These are phyloP conservation scores for Trichoderma sp. DNA, from an alignment of 2,329 filamentous ascomycete species.

Conservation along the genomic window DNA sequence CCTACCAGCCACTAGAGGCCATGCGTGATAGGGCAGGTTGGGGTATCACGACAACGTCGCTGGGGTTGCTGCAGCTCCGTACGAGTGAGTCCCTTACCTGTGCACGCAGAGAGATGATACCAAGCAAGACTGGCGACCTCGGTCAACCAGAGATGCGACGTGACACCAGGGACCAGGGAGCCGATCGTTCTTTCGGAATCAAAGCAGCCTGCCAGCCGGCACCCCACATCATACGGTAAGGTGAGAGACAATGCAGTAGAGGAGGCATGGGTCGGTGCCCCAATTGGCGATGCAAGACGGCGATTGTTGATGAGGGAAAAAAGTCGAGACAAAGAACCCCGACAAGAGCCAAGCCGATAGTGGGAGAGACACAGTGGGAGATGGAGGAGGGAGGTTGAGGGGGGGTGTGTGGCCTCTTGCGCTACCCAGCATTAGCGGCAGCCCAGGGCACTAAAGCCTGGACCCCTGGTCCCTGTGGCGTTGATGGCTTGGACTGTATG, in stretches of 20 bases:
- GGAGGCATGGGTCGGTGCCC: slow-evolving; percentile 6
- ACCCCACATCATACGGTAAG: slow-evolving; percentile 25
- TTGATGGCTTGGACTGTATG: neutral
- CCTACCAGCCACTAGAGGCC: slow-evolving; percentile 22
- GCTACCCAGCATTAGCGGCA: neutral
- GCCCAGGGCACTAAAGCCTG: slow-evolving; percentile 1
- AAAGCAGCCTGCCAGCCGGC: slow-evolving; percentile 16
- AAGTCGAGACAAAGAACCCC: slow-evolving; percentile 6
- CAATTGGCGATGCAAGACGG: slow-evolving; percentile 19
- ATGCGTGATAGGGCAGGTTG: slow-evolving; percentile 21
- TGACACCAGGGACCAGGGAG: slow-evolving; percentile 31
- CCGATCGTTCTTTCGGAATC: slow-evolving; percentile 31
- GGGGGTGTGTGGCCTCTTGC: slow-evolving; percentile 21
- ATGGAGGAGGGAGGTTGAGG: neutral
- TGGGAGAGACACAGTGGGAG: neutral
- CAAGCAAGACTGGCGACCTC: slow-evolving; percentile 8
- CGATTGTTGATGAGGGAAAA: slow-evolving; percentile 23
- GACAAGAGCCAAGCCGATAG: slow-evolving; percentile 1
- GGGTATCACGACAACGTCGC: slow-evolving; percentile 28
- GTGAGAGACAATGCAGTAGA: neutral
- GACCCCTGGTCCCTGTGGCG: slow-evolving; percentile 12
- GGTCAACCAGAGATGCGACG: slow-evolving; percentile 32
- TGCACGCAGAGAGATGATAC: neutral
- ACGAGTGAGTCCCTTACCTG: too few species aligned
- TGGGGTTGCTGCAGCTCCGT: neutral